phyloP scores from a whole-genome alignment of 2,329 filamentous ascomycete species.

The Cytospora schulzeri region DNA sequence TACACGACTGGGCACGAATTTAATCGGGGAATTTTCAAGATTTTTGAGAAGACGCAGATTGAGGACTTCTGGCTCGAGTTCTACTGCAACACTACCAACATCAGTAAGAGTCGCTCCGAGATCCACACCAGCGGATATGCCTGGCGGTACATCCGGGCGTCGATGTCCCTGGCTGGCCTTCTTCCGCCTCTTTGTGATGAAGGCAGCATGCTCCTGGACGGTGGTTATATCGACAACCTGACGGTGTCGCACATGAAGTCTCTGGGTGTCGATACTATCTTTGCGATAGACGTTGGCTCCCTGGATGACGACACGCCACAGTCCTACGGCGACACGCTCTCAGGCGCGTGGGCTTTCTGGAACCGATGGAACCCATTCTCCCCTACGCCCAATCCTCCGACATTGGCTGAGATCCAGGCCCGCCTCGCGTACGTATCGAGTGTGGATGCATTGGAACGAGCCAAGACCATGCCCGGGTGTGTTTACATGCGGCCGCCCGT shows the following conservation, averaged over 20 bases:
- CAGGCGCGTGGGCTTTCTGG: constrained; percentile 89
- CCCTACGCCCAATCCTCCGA: constrained; percentile 85
- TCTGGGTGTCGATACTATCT: constrained; percentile 89
- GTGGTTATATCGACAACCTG: constrained; percentile 95
- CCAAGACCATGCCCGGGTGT: constrained; percentile 88
- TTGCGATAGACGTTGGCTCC: constrained; percentile 91
- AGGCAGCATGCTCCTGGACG: constrained; percentile 93
- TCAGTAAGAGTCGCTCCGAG: constrained; percentile 88
- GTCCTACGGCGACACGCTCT: constrained; percentile 89
- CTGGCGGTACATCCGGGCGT: constrained; percentile 94
- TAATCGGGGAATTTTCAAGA: constrained; percentile 98
- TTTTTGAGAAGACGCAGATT: constrained; percentile 94
- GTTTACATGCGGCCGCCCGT: constrained; percentile 96
- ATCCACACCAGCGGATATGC: constrained; percentile 96
- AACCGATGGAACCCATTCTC: constrained; percentile 99
- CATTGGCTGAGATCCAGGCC: constrained; percentile 92
- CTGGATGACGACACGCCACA: constrained; percentile 92
- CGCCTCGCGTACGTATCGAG: constrained; percentile 92
- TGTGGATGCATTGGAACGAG: constrained; percentile 89
- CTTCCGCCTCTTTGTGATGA: constrained; percentile 95
- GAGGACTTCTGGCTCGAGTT: constrained; percentile 99
- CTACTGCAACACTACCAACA: constrained; percentile 99
- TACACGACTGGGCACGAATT: constrained; percentile 99
- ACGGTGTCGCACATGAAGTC: constrained; percentile 97
- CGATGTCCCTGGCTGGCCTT: constrained; percentile 93